Evolutionary conservation across 192 early-diverging fungal species (phyloP).

Genomic region (Piromyces sp.): DNA sequence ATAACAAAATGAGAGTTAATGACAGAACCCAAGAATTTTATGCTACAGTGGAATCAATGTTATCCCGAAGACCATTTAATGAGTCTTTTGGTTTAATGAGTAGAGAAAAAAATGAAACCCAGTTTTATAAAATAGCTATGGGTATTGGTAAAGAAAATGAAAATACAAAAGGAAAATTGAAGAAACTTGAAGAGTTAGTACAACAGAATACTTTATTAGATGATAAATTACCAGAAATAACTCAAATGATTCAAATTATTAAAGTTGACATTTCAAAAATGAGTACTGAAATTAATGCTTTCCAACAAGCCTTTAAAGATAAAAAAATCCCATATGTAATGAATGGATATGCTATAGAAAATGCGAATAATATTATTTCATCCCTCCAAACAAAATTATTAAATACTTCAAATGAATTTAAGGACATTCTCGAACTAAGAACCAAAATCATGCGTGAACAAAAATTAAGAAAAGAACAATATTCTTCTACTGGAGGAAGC

Average conservation of each 20-base stretch:
- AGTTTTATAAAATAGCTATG: background rate
- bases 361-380: constrained; percentile 80
- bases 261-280: background rate
- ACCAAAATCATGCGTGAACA: constrained; percentile 90
- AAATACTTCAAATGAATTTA: constrained; percentile 74
- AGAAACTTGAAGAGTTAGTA: background rate
- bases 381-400: constrained; percentile 81
- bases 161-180: background rate
- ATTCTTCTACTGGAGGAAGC: constrained; percentile 15
- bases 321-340: background rate
- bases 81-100: background rate
- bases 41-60: constrained; percentile 55
- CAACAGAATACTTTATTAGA: background rate
- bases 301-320: background rate
- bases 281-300: background rate
- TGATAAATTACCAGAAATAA: background rate
- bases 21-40: constrained; percentile 79
- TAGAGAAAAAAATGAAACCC: background rate
- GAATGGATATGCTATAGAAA: constrained; percentile 60
- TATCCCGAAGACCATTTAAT: constrained; percentile 12
- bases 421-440: constrained; percentile 82
- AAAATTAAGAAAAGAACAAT: constrained; percentile 77
- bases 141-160: background rate
- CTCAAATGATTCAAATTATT: background rate
- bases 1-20: constrained; percentile 15